phyloP scores from a whole-genome alignment of 768 basidiomycete species.

The Macrolepiota fuliginosa region DNA sequence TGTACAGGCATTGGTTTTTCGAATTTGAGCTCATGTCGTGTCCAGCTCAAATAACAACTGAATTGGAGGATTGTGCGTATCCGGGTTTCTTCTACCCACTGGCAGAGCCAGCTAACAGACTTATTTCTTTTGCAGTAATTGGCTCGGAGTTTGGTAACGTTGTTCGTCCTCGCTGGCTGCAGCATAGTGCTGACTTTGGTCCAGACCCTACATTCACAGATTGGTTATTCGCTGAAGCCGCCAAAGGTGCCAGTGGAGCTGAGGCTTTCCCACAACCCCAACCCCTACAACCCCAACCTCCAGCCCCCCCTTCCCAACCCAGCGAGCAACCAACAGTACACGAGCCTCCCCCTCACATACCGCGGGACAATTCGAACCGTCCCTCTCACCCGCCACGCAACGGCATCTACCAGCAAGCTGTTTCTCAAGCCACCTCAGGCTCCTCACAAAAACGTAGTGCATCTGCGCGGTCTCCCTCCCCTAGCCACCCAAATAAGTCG shows the following conservation, averaged over 20 bases:
- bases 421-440: constrained; percentile 55
- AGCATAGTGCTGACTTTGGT: constrained; percentile 13
- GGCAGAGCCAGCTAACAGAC: constrained; percentile 11
- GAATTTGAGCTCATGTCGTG: constrained; percentile 17
- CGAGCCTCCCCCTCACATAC: constrained; percentile 29
- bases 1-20: constrained; percentile 21
- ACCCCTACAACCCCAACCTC: constrained; percentile 30
- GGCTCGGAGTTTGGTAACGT: constrained; percentile 62
- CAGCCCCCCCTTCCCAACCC: constrained; percentile 18
- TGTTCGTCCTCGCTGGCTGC: not conserved
- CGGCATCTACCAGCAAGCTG: constrained; percentile 70
- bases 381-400: constrained; percentile 48
- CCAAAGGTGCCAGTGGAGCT: constrained; percentile 60
- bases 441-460: constrained; percentile 63
- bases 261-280: constrained; percentile 38
- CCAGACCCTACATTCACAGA: constrained; percentile 81
- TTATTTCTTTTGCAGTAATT: constrained; percentile 15
- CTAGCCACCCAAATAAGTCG: constrained; percentile 63
- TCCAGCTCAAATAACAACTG: constrained; percentile 81
- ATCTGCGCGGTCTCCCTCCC: constrained; percentile 67
- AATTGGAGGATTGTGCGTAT: constrained; percentile 76
- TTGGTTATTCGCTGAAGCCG: constrained; percentile 84
- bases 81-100: not conserved
- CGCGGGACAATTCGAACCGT: constrained; percentile 40
- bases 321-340: not conserved